Conservation (phyloP, 495 filamentous ascomycete genomes). For the Platismatia glauca region DNA sequence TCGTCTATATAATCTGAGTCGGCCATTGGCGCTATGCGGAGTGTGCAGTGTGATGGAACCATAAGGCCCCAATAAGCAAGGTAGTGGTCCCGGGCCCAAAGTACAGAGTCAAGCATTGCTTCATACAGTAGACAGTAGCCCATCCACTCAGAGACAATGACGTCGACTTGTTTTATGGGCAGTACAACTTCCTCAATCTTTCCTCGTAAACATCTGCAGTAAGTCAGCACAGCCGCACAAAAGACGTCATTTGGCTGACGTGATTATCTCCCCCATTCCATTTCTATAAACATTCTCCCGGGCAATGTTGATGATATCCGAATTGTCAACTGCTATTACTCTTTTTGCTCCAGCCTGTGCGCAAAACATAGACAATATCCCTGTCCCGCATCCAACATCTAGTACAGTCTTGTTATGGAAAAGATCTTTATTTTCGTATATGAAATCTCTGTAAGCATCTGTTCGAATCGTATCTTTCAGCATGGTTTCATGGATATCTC, state of each 20-base stretch:
- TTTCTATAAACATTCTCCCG: slow-evolving; percentile 77
- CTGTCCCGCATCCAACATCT: slow-evolving; percentile 88
- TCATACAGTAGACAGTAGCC: slow-evolving; percentile 90
- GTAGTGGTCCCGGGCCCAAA: slow-evolving; percentile 80
- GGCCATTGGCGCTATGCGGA: slow-evolving; percentile 76
- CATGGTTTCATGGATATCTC: slow-evolving; percentile 89
- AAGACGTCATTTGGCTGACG: slow-evolving; percentile 33
- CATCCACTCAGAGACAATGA: slow-evolving; percentile 98
- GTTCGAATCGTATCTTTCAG: slow-evolving; percentile 66
- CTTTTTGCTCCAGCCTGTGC: slow-evolving; percentile 80
- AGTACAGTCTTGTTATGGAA: slow-evolving; percentile 87
- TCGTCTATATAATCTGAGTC: slow-evolving; percentile 70
- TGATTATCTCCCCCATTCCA: slow-evolving; percentile 69
- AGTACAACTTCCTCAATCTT: slow-evolving; percentile 86
- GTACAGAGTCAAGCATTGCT: slow-evolving; percentile 88
- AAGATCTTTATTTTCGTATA: slow-evolving; percentile 76
- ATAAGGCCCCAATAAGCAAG: slow-evolving; percentile 70
- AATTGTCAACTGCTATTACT: slow-evolving; percentile 91
- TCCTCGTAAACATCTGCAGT: slow-evolving; percentile 55
- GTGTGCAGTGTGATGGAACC: slow-evolving; percentile 82
- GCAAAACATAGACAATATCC: slow-evolving; percentile 91
- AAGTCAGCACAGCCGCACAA: slow-evolving; percentile 9
- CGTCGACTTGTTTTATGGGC: slow-evolving; percentile 76
- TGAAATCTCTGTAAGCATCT: slow-evolving; percentile 60
- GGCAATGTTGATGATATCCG: slow-evolving; percentile 83